Evolutionary conservation across 306 rosid species (phyloP).

Genomic region (Lathyrus oleraceus): DNA sequence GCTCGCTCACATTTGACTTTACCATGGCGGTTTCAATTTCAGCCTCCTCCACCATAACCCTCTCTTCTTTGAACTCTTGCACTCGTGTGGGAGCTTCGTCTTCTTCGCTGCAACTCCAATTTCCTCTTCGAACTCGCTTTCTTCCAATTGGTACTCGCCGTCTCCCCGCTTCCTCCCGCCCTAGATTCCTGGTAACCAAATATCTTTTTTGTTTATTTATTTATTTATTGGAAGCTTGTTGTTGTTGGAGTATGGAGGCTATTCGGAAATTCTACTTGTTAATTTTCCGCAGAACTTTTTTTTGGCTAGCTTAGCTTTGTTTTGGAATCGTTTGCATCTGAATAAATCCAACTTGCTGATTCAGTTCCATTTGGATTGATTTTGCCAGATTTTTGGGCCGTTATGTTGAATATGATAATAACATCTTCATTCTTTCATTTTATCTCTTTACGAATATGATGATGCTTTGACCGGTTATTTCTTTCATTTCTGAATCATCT

Average conservation of each 20-base stretch:
- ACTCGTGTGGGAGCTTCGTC: conserved; percentile 39
- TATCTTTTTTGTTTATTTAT: background rate
- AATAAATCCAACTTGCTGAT: background rate
- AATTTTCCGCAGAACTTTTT: no score
- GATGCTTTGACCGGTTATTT: no score
- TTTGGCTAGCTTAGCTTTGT: no score
- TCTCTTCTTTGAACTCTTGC: conserved; percentile 46
- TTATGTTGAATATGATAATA: background rate
- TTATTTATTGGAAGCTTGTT: background rate
- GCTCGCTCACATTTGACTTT: background rate
- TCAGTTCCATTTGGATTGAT: background rate
- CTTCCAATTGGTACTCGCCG: conserved; percentile 42
- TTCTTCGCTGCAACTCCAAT: conserved; percentile 45
- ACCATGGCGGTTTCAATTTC: conserved; percentile 76
- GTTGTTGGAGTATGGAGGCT: background rate
- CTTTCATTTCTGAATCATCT: no score
- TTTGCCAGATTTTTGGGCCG: background rate
- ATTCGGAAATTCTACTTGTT: background rate
- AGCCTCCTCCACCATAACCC: conserved; percentile 45
- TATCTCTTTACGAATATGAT: no score
- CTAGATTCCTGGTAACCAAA: conserved; percentile 39
- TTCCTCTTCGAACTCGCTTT: conserved; percentile 49
- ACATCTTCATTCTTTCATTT: no score
- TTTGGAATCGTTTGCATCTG: background rate
- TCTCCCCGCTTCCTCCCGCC: conserved; percentile 33